A percentile compares a stretch with the other conserved stretches of the same genome.
Evolutionary conservation across 2,329 filamentous ascomycete genomes (phyloP).

Genomic region (Xylariaceae sp.): DNA sequence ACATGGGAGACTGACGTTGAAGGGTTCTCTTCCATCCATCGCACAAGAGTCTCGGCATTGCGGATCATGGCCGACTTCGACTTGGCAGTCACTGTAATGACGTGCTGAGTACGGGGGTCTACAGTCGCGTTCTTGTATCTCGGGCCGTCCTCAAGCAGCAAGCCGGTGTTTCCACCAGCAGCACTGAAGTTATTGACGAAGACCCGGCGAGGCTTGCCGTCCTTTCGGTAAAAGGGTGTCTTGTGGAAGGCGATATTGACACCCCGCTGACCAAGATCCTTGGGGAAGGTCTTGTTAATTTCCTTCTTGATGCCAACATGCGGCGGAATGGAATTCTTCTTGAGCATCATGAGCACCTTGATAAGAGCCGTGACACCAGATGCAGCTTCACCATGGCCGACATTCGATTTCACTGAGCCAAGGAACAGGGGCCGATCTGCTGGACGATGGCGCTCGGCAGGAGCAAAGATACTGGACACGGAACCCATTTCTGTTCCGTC

Average conservation of each 20-base stretch:
- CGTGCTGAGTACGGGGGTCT: conserved; percentile 52
- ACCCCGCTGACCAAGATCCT: conserved; percentile 51
- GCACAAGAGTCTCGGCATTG: conserved; percentile 52
- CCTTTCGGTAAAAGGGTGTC: conserved; percentile 45
- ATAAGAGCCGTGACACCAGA: conserved; percentile 58
- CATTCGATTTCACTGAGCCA: conserved; percentile 59
- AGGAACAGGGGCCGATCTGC: conserved; percentile 52
- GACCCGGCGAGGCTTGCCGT: conserved; percentile 43
- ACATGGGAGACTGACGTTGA: conserved; percentile 52
- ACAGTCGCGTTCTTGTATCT: conserved; percentile 27
- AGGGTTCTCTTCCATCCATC: conserved; percentile 48
- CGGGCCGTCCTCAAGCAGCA: conserved; percentile 60
- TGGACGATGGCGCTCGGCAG: conserved; percentile 42
- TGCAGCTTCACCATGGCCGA: conserved; percentile 59
- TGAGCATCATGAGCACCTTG: conserved; percentile 61
- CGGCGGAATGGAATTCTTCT: conserved; percentile 57
- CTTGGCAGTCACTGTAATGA: conserved; percentile 56
- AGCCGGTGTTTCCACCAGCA: conserved; percentile 64
- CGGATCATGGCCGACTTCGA: conserved; percentile 50
- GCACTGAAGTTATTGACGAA: conserved; percentile 67
- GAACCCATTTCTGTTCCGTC: conserved; percentile 79
- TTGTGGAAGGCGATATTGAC: conserved; percentile 53
- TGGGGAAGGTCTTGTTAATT: conserved; percentile 56
- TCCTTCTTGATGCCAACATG: conserved; percentile 62
- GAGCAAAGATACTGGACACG: conserved; percentile 54